Evolutionary conservation across 176 grass and related monocot genomes (phyloP).

Genomic region (Musa itinerans): DNA sequence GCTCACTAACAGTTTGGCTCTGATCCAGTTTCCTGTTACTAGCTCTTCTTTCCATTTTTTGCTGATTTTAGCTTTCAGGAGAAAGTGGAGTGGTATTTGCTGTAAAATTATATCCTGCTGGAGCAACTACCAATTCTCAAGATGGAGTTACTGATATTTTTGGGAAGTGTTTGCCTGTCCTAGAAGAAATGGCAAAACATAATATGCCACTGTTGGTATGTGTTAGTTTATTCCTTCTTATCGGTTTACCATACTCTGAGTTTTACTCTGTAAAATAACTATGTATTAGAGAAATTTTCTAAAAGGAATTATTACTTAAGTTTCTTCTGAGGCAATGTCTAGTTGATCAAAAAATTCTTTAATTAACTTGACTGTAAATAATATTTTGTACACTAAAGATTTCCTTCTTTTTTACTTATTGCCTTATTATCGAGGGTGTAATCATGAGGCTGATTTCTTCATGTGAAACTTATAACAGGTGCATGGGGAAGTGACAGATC

Average conservation of each 20-base stretch:
- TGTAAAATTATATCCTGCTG: slow-evolving; percentile 87
- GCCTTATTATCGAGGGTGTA: background rate
- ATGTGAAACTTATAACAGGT: slow-evolving; percentile 31
- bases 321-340: background rate
- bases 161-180: slow-evolving; percentile 71
- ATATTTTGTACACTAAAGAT: background rate
- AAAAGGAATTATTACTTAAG: no score
- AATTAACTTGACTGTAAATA: background rate
- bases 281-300: no score
- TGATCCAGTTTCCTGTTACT: background rate
- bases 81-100: slow-evolving; percentile 64
- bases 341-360: background rate
- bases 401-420: background rate
- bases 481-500: slow-evolving; percentile 92
- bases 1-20: background rate
- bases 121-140: slow-evolving; percentile 95
- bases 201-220: slow-evolving; percentile 85
- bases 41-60: slow-evolving; percentile 10
- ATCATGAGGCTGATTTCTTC: background rate
- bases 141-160: slow-evolving; percentile 79
- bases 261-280: no score
- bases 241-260: background rate
- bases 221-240: slow-evolving; percentile 1
- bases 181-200: slow-evolving; percentile 80
- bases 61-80: slow-evolving; percentile 19